Percentiles rank a stretch among this genome's conserved stretches.
Evolutionary conservation across 768 basidiomycete genomes (phyloP).

Genomic region (Termitomyces sp.): DNA sequence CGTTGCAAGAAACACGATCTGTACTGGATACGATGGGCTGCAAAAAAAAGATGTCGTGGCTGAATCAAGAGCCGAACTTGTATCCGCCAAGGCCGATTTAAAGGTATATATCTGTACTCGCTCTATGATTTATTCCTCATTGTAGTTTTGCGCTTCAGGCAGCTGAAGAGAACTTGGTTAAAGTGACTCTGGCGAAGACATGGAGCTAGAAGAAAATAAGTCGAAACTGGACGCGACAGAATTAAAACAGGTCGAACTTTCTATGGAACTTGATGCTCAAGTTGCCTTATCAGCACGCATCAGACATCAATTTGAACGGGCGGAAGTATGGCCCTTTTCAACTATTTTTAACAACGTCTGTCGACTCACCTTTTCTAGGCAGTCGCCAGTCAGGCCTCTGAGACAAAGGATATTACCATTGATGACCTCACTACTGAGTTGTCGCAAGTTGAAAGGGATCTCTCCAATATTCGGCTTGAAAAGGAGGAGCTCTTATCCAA

Average conservation of each 20-base stretch:
- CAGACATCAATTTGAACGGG: neutral
- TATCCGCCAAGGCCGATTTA: too few relatives aligned
- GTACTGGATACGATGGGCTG: neutral
- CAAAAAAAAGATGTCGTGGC: neutral
- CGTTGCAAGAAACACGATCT: neutral
- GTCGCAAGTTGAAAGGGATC: neutral
- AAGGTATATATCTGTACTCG: neutral
- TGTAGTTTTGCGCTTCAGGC: neutral
- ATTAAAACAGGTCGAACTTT: neutral
- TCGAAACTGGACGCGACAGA: neutral
- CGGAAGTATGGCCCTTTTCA: neutral
- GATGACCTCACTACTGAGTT: neutral
- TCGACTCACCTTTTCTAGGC: neutral
- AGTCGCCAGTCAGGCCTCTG: neutral
- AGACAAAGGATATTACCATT: neutral
- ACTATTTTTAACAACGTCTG: neutral
- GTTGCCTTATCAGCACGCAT: neutral
- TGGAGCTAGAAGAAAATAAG: neutral
- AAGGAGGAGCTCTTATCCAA: neutral
- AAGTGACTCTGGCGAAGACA: neutral
- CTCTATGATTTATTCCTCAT: neutral
- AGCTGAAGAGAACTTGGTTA: neutral
- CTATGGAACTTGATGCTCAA: neutral
- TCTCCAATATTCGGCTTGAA: neutral
- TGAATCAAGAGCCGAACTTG: too few relatives aligned